Percentiles rank a stretch among this genome's conserved stretches.
These are phyloP conservation scores for Scenedesmus sp. DNA, from an alignment of 163 green algal species.

Conservation along the genomic window DNA sequence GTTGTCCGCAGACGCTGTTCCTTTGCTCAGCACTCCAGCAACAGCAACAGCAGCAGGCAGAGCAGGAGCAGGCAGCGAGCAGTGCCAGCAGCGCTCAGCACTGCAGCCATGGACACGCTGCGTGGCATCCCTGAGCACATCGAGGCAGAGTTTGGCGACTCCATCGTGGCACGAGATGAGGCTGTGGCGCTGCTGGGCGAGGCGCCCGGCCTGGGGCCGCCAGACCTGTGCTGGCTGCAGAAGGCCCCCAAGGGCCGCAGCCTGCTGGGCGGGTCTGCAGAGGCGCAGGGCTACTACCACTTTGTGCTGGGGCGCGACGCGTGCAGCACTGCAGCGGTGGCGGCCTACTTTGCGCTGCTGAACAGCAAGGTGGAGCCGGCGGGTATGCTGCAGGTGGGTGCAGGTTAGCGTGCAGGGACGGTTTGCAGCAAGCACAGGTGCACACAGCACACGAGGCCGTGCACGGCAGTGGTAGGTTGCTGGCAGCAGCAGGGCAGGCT, in stretches of 20 bases:
- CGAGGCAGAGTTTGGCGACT: conserved; percentile 63
- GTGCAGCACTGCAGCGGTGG: conserved; percentile 60
- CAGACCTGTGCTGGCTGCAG: conserved; percentile 74
- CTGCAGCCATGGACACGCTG: conserved; percentile 29
- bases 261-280: conserved; percentile 29
- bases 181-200: conserved; percentile 31
- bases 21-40: background rate
- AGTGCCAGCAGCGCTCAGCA: background rate
- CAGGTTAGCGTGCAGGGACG: background rate
- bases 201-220: conserved; percentile 59
- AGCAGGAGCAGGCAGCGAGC: background rate
- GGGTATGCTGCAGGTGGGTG: conserved; percentile 45
- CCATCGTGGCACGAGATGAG: conserved; percentile 58
- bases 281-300: conserved; percentile 66
- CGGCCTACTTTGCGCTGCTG: conserved; percentile 69
- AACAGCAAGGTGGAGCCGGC: conserved; percentile 57
- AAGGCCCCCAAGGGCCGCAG: conserved; percentile 54
- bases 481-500: background rate
- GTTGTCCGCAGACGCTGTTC: background rate
- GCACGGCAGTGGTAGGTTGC: background rate
- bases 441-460: background rate
- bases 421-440: background rate
- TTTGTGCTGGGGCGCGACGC: conserved; percentile 62
- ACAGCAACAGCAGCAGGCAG: background rate
- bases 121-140: conserved; percentile 48